These are phyloP conservation scores for Geotrichum carabidarum DNA, from an alignment of 1,139 yeast species.

Conservation along the genomic window DNA sequence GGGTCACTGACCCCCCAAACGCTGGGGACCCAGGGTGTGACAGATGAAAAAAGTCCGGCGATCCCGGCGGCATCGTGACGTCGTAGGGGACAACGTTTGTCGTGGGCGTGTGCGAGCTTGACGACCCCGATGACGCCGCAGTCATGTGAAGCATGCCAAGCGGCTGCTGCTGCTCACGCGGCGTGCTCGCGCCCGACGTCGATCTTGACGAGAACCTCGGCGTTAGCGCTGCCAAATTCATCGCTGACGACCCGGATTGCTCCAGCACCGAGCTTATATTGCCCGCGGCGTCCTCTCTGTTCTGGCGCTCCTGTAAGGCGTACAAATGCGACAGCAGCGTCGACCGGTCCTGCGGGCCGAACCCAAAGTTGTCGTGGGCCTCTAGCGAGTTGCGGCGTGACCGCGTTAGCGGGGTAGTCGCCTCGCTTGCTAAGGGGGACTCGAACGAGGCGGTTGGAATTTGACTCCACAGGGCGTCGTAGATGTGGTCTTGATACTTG, in stretches of 20 bases:
- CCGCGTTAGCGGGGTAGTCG: constrained; percentile 43
- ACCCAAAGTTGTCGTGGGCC: constrained; percentile 20
- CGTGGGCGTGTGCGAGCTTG: not conserved
- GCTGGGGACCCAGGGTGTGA: constrained; percentile 12
- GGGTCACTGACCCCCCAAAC: not conserved
- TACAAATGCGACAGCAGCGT: constrained; percentile 32
- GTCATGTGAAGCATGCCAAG: constrained; percentile 8
- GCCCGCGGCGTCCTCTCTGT: constrained; percentile 24
- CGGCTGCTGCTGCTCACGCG: constrained; percentile 16
- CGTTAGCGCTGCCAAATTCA: constrained; percentile 2
- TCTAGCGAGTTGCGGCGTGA: constrained; percentile 25
- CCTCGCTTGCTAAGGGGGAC: constrained; percentile 52
- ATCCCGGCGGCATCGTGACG: not conserved
- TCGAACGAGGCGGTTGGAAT: constrained; percentile 51
- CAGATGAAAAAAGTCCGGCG: constrained; percentile 12
- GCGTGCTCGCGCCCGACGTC: constrained; percentile 31
- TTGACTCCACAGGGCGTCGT: constrained; percentile 79
- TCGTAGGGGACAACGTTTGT: not conserved
- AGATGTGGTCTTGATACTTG: constrained; percentile 74
- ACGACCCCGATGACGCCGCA: not conserved
- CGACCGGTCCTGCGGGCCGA: constrained; percentile 30
- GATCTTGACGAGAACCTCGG: constrained; percentile 22
- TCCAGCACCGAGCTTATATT: constrained; percentile 21
- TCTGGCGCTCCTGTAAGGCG: constrained; percentile 30
- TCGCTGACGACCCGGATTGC: too few relatives aligned